phyloP scores from a whole-genome alignment of 257 asterid species.

The Nicotiana sylvestris region DNA sequence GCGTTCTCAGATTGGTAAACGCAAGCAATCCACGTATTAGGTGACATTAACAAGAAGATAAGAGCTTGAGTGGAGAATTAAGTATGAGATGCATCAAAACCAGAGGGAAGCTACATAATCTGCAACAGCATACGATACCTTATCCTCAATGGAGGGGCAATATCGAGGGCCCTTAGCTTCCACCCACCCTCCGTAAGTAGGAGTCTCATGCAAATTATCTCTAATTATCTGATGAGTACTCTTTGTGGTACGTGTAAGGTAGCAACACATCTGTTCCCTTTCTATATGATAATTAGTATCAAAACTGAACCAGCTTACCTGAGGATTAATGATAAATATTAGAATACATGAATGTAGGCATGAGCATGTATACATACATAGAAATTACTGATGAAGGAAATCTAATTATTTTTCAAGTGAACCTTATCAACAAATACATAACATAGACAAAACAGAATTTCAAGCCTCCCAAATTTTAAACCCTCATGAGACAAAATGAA shows the following conservation, averaged over 20 bases:
- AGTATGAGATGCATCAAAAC: background rate
- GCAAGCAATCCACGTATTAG: background rate
- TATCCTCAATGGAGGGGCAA: conserved; percentile 99
- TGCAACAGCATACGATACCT: conserved; percentile 42
- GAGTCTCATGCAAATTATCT: conserved; percentile 94
- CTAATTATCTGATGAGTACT: conserved; percentile 79
- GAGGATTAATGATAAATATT: conserved; percentile 16
- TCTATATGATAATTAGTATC: conserved; percentile 77
- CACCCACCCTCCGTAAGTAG: conserved; percentile 99
- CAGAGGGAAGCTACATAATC: conserved; percentile 6
- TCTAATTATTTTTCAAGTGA: background rate
- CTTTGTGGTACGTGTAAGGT: conserved; percentile 89
- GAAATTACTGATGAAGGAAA: background rate
- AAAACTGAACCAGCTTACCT: conserved; percentile 97
- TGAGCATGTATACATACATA: background rate
- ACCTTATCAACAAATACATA: background rate
- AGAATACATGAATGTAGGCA: background rate
- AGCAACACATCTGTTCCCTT: conserved; percentile 96
- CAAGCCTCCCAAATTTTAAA: background rate
- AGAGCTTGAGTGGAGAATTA: background rate
- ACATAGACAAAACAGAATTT: background rate
- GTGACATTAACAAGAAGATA: background rate
- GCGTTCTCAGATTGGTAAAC: background rate
- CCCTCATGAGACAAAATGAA: background rate
- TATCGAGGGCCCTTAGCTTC: conserved; percentile 99